Percentiles rank a stretch among this genome's conserved stretches.
These are phyloP conservation scores for Saururus chinensis DNA, from an alignment of 164 flowering plant species.

Conservation along the genomic window DNA sequence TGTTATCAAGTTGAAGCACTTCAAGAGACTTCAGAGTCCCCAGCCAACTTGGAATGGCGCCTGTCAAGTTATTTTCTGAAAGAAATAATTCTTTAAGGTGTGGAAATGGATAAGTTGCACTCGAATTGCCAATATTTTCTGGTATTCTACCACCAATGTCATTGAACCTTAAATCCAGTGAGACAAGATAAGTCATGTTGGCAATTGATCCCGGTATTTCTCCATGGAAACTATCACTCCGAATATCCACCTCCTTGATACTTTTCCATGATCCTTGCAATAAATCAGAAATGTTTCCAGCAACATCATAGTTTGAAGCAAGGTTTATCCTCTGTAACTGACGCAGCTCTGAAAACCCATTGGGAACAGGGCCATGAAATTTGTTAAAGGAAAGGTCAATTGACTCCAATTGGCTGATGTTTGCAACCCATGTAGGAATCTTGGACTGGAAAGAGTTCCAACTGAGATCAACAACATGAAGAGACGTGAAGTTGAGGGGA, in stretches of 20 bases:
- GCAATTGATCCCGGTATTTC: slow-evolving; percentile 11
- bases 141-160: background rate
- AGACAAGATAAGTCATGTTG: slow-evolving; percentile 1
- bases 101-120: no score
- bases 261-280: background rate
- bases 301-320: background rate
- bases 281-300: background rate
- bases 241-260: background rate
- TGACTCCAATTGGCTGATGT: slow-evolving; percentile 1
- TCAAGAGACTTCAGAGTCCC: background rate
- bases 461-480: slow-evolving; percentile 7
- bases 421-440: slow-evolving; percentile 6
- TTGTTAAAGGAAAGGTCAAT: background rate
- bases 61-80: background rate
- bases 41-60: background rate
- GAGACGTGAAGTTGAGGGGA: slow-evolving; percentile 11
- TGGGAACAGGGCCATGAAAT: background rate
- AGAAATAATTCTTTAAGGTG: no score
- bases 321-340: background rate
- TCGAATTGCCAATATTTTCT: background rate
- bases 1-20: background rate
- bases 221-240: slow-evolving; percentile 10
- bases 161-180: background rate
- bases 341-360: slow-evolving; percentile 1
- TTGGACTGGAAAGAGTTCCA: background rate